phyloP scores from a whole-genome alignment of 2,329 filamentous ascomycete species.

The Hyphodiscus sp. region DNA sequence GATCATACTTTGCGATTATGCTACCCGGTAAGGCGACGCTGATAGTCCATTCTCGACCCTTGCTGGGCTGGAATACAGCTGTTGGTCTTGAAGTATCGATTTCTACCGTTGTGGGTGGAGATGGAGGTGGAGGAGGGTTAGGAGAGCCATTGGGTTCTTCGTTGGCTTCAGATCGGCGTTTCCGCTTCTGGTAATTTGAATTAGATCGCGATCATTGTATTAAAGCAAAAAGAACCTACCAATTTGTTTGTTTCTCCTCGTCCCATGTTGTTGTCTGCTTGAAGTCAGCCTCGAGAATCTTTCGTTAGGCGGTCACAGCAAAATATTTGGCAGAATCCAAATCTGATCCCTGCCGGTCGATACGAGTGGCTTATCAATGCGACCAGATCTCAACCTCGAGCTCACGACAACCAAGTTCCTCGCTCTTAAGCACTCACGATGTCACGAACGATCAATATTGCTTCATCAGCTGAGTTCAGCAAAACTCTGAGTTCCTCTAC shows the following conservation, averaged over 20 bases:
- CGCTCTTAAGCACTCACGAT: slow-evolving; percentile 11
- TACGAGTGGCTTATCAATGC: background rate
- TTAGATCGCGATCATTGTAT: background rate
- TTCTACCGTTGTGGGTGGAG: slow-evolving; percentile 30
- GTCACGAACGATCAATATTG: slow-evolving; percentile 44
- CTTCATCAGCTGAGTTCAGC: slow-evolving; percentile 64
- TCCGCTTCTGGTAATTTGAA: slow-evolving; percentile 26
- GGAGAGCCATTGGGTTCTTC: slow-evolving; percentile 11
- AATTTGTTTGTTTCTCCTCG: slow-evolving; percentile 27
- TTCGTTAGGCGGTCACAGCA: slow-evolving; percentile 9
- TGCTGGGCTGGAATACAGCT: slow-evolving; percentile 58
- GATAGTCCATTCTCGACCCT: slow-evolving; percentile 63
- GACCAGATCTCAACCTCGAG: slow-evolving; percentile 3
- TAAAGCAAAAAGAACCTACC: slow-evolving; percentile 9
- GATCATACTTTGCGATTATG: slow-evolving; percentile 62
- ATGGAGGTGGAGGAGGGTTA: slow-evolving; percentile 17
- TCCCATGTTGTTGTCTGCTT: slow-evolving; percentile 20
- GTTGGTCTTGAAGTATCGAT: slow-evolving; percentile 56
- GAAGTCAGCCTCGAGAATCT: background rate
- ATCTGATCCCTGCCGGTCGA: background rate
- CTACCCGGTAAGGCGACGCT: slow-evolving; percentile 75
- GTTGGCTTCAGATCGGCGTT: slow-evolving; percentile 27
- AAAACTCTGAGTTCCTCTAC: slow-evolving; percentile 64
- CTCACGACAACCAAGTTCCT: background rate
- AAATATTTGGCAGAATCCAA: slow-evolving; percentile 14